Conservation (phyloP, 2,329 filamentous ascomycete species). For the Parascedosporium putredinis region DNA sequence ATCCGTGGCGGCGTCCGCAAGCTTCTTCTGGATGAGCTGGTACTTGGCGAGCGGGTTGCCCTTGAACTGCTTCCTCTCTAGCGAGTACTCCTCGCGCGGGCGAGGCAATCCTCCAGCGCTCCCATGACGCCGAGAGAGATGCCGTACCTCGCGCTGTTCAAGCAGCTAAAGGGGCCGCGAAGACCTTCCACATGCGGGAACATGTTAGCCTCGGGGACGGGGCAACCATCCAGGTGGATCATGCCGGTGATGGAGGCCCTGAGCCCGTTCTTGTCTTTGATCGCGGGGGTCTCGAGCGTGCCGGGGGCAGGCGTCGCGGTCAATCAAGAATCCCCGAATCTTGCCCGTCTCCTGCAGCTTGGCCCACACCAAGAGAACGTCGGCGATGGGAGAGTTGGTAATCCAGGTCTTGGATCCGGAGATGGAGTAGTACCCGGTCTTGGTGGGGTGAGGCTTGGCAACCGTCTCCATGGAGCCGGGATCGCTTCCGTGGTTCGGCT, state of each 20-base stretch:
- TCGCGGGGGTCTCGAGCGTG: constrained; percentile 78
- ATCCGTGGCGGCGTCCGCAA: constrained; percentile 86
- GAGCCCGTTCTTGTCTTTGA: constrained; percentile 93
- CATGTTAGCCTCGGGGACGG: constrained; percentile 86
- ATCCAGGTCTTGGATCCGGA: constrained; percentile 91
- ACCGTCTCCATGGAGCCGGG: constrained; percentile 79
- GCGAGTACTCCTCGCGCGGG: constrained; percentile 73
- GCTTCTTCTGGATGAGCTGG: constrained; percentile 95
- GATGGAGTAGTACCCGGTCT: constrained; percentile 70
- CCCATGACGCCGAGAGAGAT: constrained; percentile 93
- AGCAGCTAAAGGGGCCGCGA: constrained; percentile 79
- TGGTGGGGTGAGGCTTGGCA: constrained; percentile 74
- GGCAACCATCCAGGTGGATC: constrained; percentile 89
- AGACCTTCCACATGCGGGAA: constrained; percentile 84
- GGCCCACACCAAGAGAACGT: constrained; percentile 82
- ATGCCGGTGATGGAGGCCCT: constrained; percentile 92
- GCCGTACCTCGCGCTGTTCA: constrained; percentile 88
- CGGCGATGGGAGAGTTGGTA: constrained; percentile 83
- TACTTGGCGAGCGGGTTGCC: constrained; percentile 85
- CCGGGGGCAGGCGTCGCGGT: constrained; percentile 80
- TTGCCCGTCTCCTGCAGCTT: constrained; percentile 71
- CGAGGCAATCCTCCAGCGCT: constrained; percentile 84
- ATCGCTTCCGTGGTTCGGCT: constrained; percentile 88
- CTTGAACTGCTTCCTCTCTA: constrained; percentile 94
- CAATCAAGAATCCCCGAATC: constrained; percentile 86